Percentiles rank a stretch among this genome's conserved stretches.
Conservation (phyloP, 2,329 filamentous ascomycete species). For the Pyricularia grisea region DNA sequence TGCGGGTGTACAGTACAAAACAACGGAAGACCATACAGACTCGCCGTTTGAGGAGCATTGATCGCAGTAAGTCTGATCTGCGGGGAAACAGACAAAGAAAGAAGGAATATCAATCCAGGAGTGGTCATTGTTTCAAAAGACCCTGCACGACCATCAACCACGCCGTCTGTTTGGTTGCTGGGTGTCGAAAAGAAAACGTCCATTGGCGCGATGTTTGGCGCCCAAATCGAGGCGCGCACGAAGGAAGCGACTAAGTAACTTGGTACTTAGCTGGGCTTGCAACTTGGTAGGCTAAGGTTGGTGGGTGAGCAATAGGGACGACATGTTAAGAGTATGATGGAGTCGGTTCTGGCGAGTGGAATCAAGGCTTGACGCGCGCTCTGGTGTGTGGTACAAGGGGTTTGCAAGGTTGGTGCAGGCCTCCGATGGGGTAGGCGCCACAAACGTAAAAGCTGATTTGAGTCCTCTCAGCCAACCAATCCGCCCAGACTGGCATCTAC, state of each 20-base stretch:
- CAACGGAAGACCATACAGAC: not conserved
- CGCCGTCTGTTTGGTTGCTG: slow-evolving; percentile 1
- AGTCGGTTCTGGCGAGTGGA: not conserved
- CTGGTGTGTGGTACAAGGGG: not conserved
- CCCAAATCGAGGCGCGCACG: not conserved
- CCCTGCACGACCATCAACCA: not conserved
- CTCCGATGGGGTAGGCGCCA: not conserved
- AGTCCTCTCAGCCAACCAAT: not conserved
- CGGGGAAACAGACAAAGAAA: not conserved
- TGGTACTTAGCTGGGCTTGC: not conserved
- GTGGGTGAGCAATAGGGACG: not conserved
- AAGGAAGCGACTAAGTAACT: not conserved
- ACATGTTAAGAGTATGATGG: not conserved
- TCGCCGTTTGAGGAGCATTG: not conserved
- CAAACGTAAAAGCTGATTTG: not conserved
- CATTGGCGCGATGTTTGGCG: not conserved
- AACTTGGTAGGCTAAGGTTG: not conserved
- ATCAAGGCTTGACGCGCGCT: not conserved
- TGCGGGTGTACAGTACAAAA: not conserved
- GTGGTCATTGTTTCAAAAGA: not conserved
- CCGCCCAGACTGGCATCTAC: not conserved
- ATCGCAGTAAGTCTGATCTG: not conserved
- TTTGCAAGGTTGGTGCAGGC: not conserved
- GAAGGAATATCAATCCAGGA: not conserved
- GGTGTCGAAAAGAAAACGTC: not conserved